Percentiles rank a stretch among this genome's conserved stretches.
Conservation (phyloP, 2,329 filamentous ascomycete genomes). For the Pseudogymnoascus sp. region DNA sequence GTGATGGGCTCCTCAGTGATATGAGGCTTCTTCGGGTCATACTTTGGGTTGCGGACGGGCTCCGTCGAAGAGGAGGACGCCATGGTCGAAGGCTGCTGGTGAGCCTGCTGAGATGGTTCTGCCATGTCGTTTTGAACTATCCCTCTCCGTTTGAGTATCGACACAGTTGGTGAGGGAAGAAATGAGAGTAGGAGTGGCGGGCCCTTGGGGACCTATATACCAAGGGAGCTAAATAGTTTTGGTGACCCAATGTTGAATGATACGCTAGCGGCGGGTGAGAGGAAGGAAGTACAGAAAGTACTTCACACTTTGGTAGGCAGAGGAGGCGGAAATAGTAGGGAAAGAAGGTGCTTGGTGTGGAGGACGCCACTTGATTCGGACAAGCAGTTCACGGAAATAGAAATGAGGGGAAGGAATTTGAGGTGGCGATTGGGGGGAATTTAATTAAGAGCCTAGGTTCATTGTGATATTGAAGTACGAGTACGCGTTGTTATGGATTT, state of each 20-base stretch:
- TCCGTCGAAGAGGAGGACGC: conserved; percentile 22
- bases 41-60: conserved; percentile 32
- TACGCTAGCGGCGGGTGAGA: conserved; percentile 5
- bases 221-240: conserved; percentile 6
- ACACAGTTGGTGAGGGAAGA: not conserved
- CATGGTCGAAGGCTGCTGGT: conserved; percentile 23
- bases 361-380: not conserved
- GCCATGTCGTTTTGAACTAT: conserved; percentile 1
- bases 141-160: not conserved
- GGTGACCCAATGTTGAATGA: conserved; percentile 8
- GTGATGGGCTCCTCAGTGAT: conserved; percentile 80
- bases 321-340: not conserved
- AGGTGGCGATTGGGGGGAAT: not conserved
- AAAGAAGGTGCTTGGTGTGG: not conserved
- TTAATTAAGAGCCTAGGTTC: not conserved
- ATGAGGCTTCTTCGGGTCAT: conserved; percentile 65
- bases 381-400: not conserved
- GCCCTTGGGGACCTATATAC: not conserved
- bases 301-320: not conserved
- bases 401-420: not conserved
- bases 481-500: not conserved
- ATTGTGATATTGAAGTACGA: not conserved
- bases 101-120: conserved; percentile 13
- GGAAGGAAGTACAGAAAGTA: not conserved
- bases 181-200: not conserved